Percentiles rank a stretch among this genome's conserved stretches.
These are phyloP conservation scores for Macroventuria anomochaeta DNA, from an alignment of 2,329 filamentous ascomycete genomes.

Conservation along the genomic window DNA sequence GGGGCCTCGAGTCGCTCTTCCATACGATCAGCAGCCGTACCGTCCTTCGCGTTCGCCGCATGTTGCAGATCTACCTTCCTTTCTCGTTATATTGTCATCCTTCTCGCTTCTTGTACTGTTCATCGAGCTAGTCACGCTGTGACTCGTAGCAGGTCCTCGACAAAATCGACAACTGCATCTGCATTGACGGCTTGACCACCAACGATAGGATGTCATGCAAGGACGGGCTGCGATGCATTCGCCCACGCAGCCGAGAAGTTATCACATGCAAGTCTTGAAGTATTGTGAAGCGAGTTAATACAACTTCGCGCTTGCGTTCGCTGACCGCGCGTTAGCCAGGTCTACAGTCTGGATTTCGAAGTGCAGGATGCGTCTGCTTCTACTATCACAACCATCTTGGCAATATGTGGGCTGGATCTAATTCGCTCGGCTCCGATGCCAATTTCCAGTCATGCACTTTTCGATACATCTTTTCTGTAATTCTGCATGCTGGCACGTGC, in stretches of 20 bases:
- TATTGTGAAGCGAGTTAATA: not conserved
- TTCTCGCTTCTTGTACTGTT: not conserved
- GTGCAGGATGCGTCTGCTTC: not conserved
- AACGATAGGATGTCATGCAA: not conserved
- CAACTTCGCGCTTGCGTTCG: not conserved
- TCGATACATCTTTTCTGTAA: not conserved
- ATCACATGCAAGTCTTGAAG: not conserved
- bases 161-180: not conserved
- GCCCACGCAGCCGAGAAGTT: not conserved
- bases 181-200: not conserved
- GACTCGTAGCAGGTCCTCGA: not conserved
- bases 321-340: not conserved
- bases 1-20: conserved; percentile 1
- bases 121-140: not conserved
- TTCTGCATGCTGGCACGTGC: not conserved
- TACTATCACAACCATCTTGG: not conserved
- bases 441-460: not conserved
- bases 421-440: not conserved
- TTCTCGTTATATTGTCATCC: not conserved
- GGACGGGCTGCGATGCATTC: not conserved
- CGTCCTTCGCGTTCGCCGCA: not conserved
- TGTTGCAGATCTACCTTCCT: not conserved
- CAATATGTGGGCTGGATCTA: not conserved
- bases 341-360: not conserved
- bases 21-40: not conserved